Evolutionary conservation across 2,329 filamentous ascomycete species (phyloP).

Genomic region (Monosporascus sp.): DNA sequence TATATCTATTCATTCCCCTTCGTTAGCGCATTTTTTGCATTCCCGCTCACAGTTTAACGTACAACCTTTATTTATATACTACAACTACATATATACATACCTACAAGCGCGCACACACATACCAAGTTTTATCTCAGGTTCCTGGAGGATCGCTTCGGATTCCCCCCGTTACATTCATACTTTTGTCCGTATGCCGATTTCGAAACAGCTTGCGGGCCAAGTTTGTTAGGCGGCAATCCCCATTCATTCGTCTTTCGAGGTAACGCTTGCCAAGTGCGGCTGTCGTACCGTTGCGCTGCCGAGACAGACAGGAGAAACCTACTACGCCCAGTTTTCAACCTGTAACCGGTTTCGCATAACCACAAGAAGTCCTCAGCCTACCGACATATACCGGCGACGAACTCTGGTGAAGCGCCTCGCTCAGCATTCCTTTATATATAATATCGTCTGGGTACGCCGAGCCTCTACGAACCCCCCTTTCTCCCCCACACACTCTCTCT

Average conservation of each 20-base stretch:
- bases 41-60: too few species aligned
- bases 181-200: conserved; percentile 9
- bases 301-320: conserved; percentile 6
- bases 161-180: conserved; percentile 1
- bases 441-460: conserved; percentile 23
- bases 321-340: conserved; percentile 1
- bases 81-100: too few species aligned
- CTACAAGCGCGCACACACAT: too few species aligned
- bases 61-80: too few species aligned
- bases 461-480: conserved; percentile 14
- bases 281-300: conserved; percentile 2
- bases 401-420: too few species aligned
- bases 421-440: conserved; percentile 5
- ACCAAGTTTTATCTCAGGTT: too few species aligned
- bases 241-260: conserved; percentile 3
- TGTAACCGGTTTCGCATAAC: too few species aligned
- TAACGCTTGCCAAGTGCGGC: conserved; percentile 1
- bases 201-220: conserved; percentile 27
- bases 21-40: too few species aligned
- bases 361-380: too few species aligned
- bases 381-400: too few species aligned
- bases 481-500: conserved; percentile 22
- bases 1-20: too few species aligned
- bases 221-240: conserved; percentile 19
- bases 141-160: conserved; percentile 1